Conservation (phyloP, 106 monocot species). For the Agapanthus africanus region DNA sequence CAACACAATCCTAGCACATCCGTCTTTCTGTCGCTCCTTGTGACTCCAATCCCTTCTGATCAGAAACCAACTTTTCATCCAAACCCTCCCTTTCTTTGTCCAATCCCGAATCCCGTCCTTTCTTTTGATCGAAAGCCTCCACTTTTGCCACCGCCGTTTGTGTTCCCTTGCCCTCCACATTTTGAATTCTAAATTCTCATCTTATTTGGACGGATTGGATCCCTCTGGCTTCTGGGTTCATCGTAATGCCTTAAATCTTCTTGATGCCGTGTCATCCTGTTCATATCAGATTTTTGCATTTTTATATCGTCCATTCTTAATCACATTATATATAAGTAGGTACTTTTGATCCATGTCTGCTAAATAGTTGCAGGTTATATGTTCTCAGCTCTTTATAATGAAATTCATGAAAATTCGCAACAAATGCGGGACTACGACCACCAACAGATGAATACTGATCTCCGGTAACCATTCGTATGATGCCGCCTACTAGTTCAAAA, state of each 20-base stretch:
- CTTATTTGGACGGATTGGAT: too few relatives aligned
- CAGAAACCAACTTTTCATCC: conserved; percentile 15
- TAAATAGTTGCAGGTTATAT: too few relatives aligned
- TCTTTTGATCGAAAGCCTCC: conserved; percentile 34
- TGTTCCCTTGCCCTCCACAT: conserved; percentile 31
- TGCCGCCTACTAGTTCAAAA: too few relatives aligned
- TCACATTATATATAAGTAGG: too few relatives aligned
- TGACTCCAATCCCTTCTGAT: conserved; percentile 8
- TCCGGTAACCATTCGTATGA: too few relatives aligned
- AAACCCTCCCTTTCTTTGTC: conserved; percentile 51
- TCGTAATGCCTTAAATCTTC: conserved; percentile 59
- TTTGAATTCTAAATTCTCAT: conserved; percentile 7
- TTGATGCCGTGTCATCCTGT: conserved; percentile 40
- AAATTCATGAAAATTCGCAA: too few relatives aligned
- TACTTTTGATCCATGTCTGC: too few relatives aligned
- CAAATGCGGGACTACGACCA: too few relatives aligned
- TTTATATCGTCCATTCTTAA: too few relatives aligned
- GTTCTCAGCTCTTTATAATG: too few relatives aligned
- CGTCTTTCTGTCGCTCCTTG: conserved; percentile 47
- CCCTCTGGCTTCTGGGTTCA: conserved; percentile 47
- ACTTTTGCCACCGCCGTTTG: conserved; percentile 31
- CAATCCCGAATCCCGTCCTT: conserved; percentile 86
- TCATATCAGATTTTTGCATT: too few relatives aligned
- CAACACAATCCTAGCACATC: conserved; percentile 20
- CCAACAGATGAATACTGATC: too few relatives aligned